A percentile compares a stretch with the other conserved stretches of the same genome.
Conservation (phyloP, 2,329 filamentous ascomycete species). For the Penicillium sumatraense region DNA sequence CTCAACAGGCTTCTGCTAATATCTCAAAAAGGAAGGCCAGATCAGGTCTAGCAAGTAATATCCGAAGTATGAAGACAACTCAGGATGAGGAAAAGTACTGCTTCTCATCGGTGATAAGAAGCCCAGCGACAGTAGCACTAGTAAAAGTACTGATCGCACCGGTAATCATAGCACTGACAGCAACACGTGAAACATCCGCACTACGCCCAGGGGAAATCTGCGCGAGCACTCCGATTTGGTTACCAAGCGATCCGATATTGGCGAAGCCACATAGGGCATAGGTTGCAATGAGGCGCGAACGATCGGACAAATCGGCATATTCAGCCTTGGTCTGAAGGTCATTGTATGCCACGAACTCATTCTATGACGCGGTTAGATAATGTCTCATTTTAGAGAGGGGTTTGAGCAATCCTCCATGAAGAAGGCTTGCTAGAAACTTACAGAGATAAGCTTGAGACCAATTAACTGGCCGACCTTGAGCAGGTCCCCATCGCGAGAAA, state of each 20-base stretch:
- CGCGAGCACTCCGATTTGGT: slow-evolving; percentile 84
- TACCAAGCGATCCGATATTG: slow-evolving; percentile 85
- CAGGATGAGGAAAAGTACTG: slow-evolving; percentile 23
- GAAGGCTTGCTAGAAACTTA: slow-evolving; percentile 42
- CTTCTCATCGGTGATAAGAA: slow-evolving; percentile 66
- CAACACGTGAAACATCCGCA: slow-evolving; percentile 76
- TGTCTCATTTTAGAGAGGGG: background rate
- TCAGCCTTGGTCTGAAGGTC: slow-evolving; percentile 56
- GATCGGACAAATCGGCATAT: slow-evolving; percentile 66
- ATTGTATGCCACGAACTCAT: slow-evolving; percentile 78
- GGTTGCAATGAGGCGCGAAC: slow-evolving; percentile 79
- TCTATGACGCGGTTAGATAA: slow-evolving; percentile 46
- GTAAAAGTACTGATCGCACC: slow-evolving; percentile 80
- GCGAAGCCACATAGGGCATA: slow-evolving; percentile 83
- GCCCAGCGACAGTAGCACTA: slow-evolving; percentile 75
- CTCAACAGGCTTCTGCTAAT: background rate
- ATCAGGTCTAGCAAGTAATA: background rate
- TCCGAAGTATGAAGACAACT: background rate
- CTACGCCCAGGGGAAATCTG: slow-evolving; percentile 76
- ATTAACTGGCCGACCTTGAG: slow-evolving; percentile 78
- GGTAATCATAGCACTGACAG: slow-evolving; percentile 75
- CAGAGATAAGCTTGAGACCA: slow-evolving; percentile 79
- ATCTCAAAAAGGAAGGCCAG: background rate
- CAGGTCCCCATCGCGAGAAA: slow-evolving; percentile 66
- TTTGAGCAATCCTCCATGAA: too few species aligned